Evolutionary conservation across 2,329 filamentous ascomycete genomes (phyloP), one percentile per base, ranked within the genome.

Genomic region (Truncatella angustata): DNA sequence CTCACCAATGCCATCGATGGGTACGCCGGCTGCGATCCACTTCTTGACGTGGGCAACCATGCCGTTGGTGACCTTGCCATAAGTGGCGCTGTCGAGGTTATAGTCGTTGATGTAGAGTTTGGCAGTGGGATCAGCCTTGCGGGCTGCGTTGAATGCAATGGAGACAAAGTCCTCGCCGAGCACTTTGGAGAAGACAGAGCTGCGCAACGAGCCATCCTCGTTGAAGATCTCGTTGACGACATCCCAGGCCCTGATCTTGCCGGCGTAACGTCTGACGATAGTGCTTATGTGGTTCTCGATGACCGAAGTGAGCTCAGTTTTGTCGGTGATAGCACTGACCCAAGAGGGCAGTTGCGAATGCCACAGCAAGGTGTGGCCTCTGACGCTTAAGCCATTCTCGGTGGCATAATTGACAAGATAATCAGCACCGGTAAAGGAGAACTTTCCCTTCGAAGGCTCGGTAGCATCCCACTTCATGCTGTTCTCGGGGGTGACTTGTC

Each of bases 71-170:
- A 73, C 45, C 73, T 91, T 90, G 56, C 77, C 72, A 60, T 79
- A 78, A 57, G 60, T 75, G 16, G 84, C 76, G 39, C 68, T 74
- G 70, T 88, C 86, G 49, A 88, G 78, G 71, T 87, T 88, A 70
- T 78, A 82, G 66, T 91, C 87, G 69, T 91, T 91, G 71, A 90
- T 88, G 73, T 88, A 91, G 35, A 91, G 75, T 70, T 86, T 86
- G 3, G 84, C 85, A 51, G 69, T 61, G 2, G 87, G 85, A 65
- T 90, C 87, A 10, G 84, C 86, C 6, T 75, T 75, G 48, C 80
- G 79, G 20, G 88, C 87, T 10, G 87, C 81, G 47, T 80, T 75
- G 71, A 90, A 91, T 30, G 87, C 87, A 60, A 88, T 86, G 20
- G 74, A 73, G 49, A 91, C 82, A 62, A 86, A 90, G 66, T 80